Evolutionary conservation across 345 rosid species (phyloP).

Genomic region (Gynandropsis gynandra): DNA sequence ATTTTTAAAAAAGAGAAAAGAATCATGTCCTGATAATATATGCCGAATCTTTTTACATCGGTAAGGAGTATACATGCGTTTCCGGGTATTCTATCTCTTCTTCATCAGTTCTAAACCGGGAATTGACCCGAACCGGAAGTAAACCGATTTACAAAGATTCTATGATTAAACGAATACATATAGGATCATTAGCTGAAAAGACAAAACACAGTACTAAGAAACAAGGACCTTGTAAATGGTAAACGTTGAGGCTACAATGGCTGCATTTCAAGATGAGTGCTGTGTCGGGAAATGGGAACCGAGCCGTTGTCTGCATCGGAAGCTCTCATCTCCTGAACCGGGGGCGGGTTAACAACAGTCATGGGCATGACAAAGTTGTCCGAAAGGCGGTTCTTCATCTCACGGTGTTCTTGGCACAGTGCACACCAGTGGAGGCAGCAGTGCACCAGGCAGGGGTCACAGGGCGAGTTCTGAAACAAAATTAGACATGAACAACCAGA

Average conservation of each 20-base stretch:
- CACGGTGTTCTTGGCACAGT: conserved; percentile 76
- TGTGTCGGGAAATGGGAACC: conserved; percentile 23
- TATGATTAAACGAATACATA: too few species aligned
- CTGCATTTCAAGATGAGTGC: conserved; percentile 29
- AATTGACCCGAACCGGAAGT: too few species aligned
- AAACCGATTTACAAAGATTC: too few species aligned
- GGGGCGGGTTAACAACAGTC: conserved; percentile 87
- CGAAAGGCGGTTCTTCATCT: conserved; percentile 72
- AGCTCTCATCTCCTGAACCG: conserved; percentile 76
- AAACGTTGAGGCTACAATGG: conserved; percentile 22
- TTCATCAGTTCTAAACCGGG: too few species aligned
- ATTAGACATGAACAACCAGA: not conserved
- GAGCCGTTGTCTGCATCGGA: conserved; percentile 14
- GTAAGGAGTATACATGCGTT: too few species aligned
- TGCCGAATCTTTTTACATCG: too few species aligned
- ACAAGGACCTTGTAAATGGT: too few species aligned
- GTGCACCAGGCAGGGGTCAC: conserved; percentile 75
- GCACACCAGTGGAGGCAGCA: conserved; percentile 74
- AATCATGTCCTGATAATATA: too few species aligned
- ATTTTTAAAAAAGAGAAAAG: too few species aligned
- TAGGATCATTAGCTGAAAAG: too few species aligned
- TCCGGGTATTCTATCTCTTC: too few species aligned
- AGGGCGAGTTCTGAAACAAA: conserved; percentile 65
- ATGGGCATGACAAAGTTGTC: conserved; percentile 78
- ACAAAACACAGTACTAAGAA: too few species aligned